phyloP scores from a whole-genome alignment of 2,329 filamentous ascomycete species.

The Nectriaceae sp. region DNA sequence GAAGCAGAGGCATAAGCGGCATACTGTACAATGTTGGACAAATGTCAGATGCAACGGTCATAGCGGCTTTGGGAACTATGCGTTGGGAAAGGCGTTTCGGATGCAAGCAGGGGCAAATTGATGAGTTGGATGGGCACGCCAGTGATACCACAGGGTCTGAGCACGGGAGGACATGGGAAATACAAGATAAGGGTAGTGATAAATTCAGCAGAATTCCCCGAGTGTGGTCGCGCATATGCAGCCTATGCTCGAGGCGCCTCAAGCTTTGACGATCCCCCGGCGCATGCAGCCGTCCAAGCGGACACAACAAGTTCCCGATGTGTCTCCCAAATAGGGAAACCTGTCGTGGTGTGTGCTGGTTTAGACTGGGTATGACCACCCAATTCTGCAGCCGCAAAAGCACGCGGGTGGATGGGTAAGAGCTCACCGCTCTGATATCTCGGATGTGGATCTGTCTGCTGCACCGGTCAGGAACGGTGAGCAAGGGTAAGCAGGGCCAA shows the following conservation, averaged over 20 bases:
- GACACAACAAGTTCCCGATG: not conserved
- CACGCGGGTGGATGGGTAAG: not conserved
- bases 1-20: slow-evolving; percentile 1
- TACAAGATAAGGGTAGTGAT: slow-evolving; percentile 13
- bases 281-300: slow-evolving; percentile 8
- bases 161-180: not conserved
- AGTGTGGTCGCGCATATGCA: slow-evolving; percentile 6
- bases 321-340: not conserved
- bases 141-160: slow-evolving; percentile 11
- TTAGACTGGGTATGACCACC: no score
- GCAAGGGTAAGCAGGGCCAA: not conserved
- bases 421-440: not conserved
- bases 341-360: not conserved
- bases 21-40: not conserved
- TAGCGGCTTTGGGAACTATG: slow-evolving; percentile 5
- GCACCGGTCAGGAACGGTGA: not conserved
- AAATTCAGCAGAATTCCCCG: slow-evolving; percentile 13
- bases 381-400: not conserved
- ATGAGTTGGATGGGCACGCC: slow-evolving; percentile 7
- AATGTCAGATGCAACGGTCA: not conserved
- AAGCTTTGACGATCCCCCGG: slow-evolving; percentile 7
- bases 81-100: slow-evolving; percentile 7
- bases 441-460: not conserved
- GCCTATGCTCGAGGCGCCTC: not conserved
- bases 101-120: slow-evolving; percentile 4